These are phyloP conservation scores for Platanthera guangdongensis DNA, from an alignment of 106 monocot genomes.

Conservation along the genomic window DNA sequence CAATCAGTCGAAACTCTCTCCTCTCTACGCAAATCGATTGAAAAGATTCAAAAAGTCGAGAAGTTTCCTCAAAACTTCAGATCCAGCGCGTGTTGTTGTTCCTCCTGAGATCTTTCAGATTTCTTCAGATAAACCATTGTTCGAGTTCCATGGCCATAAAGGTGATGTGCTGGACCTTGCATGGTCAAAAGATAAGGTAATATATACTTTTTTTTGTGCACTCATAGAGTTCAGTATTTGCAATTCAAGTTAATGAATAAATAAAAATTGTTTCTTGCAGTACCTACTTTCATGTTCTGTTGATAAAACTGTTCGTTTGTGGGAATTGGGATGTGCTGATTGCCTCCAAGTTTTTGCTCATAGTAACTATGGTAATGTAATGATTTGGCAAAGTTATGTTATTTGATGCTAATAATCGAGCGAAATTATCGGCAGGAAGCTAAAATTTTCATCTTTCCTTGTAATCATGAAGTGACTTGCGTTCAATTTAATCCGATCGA, in stretches of 20 bases:
- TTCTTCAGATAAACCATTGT: slow-evolving; percentile 48
- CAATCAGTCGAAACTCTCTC: slow-evolving; percentile 24
- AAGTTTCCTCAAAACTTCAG: slow-evolving; percentile 10
- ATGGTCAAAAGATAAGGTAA: slow-evolving; percentile 67
- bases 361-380: slow-evolving; percentile 31
- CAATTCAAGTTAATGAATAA: too few relatives aligned
- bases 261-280: background rate
- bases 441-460: background rate
- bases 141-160: slow-evolving; percentile 61
- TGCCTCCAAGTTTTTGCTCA: slow-evolving; percentile 32
- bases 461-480: slow-evolving; percentile 58
- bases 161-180: slow-evolving; percentile 70
- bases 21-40: slow-evolving; percentile 14
- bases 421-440: background rate
- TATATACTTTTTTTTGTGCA: background rate
- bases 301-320: slow-evolving; percentile 44
- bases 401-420: background rate
- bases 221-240: too few relatives aligned
- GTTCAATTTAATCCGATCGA: slow-evolving; percentile 63
- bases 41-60: slow-evolving; percentile 16
- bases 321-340: slow-evolving; percentile 24
- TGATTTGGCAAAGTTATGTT: background rate
- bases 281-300: slow-evolving; percentile 41
- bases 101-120: slow-evolving; percentile 45
- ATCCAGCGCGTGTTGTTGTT: slow-evolving; percentile 56